Base-by-base conservation (phyloP, 805 yeast species). In the Candida tallmaniae region DNA sequence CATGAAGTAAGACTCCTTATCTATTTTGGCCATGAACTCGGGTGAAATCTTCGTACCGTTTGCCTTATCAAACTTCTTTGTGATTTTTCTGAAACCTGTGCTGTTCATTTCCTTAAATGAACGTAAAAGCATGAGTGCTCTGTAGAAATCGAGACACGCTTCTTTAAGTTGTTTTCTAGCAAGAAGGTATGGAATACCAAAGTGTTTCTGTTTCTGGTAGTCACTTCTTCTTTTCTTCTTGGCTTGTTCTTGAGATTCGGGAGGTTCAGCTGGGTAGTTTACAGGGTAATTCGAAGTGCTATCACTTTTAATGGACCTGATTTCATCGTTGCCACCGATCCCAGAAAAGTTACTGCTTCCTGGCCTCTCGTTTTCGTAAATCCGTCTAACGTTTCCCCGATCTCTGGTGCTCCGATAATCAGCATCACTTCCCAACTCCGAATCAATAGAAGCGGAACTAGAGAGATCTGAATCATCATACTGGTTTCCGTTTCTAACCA, bases 1-100 rank as follows among this genome's bases (percentile, higher is more conserved):
- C 20, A 73, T 69, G 51, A 83, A 80, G 46, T 77, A 69, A n/a
- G 78, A 56, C 8, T 44, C 41, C 3, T 52, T 45, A 41, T 79
- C 78, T 5, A 84, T 71, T 35, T 73, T 74, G 14, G 65, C 67
- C 77, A 80, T 69, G 50, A 77, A 86, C 3, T 53, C 41, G 0
- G 61, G 54, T 9, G 76, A 63, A 4, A 70, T 45, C 1, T 62
- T 46, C 7, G 74, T 62, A 9, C 63, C 52, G 2, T 80, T 69
- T 4, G 80, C 69, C 50, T 93, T 93, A 58, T 93, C 98, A 53
- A 77, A 89, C 56, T 93, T 93, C 52, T 93, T 93, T 39, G 87
- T 69, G 49, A 93, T 79, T 50, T 93, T 93, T 34, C 96, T 73
- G 49, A 89, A 78, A 0, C 94, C 98, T 0, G 95, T 88, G 20